Conservation (phyloP, 2,329 filamentous ascomycete species). For the Pseudopithomyces chartarum region DNA sequence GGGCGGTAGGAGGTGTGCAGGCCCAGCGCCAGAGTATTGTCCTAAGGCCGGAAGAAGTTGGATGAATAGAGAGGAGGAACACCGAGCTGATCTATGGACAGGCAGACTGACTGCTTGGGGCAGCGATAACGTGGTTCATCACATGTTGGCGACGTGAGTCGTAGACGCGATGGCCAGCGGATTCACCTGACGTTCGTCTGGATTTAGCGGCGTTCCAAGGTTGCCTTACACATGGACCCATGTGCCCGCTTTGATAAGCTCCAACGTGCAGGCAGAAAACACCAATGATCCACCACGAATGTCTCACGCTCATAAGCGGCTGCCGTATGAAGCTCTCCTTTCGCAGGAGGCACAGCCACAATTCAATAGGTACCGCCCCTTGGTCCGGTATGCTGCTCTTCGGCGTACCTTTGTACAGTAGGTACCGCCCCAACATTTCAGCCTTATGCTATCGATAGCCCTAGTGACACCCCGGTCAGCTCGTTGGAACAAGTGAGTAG, state of each 20-base stretch:
- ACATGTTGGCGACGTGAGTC: constrained; percentile 26
- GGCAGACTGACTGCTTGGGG: constrained; percentile 34
- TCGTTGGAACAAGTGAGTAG: background rate
- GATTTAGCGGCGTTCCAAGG: constrained; percentile 6
- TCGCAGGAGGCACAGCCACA: constrained; percentile 1
- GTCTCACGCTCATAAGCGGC: constrained; percentile 15
- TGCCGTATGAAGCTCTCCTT: constrained; percentile 6
- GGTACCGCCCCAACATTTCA: constrained; percentile 10
- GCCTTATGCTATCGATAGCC: constrained; percentile 22
- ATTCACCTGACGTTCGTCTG: constrained; percentile 14
- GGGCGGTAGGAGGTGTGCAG: constrained; percentile 14
- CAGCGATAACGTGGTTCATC: constrained; percentile 27
- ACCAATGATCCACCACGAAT: constrained; percentile 13
- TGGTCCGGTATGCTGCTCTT: background rate
- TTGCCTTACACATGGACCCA: background rate
- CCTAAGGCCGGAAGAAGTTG: constrained; percentile 15
- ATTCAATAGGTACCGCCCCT: background rate
- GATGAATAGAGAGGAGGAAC: constrained; percentile 3
- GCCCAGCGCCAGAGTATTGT: constrained; percentile 15
- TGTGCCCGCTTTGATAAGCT: constrained; percentile 22
- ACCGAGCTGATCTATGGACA: constrained; percentile 6
- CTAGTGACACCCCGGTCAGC: background rate
- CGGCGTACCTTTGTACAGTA: no score
- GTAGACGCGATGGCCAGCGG: constrained; percentile 33
- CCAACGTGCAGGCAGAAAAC: constrained; percentile 10